Evolutionary conservation across 176 grass and related monocot species (phyloP).

Genomic region (Puccinellia tenuiflora): DNA sequence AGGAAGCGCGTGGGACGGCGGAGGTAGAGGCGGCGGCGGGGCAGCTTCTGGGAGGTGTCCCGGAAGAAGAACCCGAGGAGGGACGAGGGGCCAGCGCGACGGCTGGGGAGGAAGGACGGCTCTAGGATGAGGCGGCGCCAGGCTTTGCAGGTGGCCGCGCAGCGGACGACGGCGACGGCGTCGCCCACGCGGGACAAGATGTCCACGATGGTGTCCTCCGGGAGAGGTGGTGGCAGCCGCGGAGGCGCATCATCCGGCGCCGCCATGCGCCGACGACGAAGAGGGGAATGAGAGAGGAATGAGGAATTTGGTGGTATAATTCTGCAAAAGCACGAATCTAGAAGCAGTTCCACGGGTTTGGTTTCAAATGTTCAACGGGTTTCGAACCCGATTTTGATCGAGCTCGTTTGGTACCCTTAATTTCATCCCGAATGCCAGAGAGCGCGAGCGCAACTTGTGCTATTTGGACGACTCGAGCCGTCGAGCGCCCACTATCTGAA

Average conservation of each 20-base stretch:
- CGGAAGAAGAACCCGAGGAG: conserved; percentile 24
- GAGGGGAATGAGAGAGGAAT: neutral
- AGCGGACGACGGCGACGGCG: conserved; percentile 9
- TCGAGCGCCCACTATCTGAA: too few species aligned
- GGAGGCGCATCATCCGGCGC: neutral
- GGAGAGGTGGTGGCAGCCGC: neutral
- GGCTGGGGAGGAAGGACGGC: conserved; percentile 3
- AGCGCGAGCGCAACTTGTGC: too few species aligned
- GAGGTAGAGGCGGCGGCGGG: conserved; percentile 20
- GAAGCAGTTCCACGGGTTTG: too few species aligned
- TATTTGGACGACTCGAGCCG: too few species aligned
- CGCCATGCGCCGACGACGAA: neutral
- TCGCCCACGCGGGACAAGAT: conserved; percentile 7
- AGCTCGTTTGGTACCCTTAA: too few species aligned
- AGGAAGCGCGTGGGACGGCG: conserved; percentile 25
- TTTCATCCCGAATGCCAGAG: too few species aligned
- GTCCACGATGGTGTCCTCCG: conserved; percentile 2
- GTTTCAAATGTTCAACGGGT: too few species aligned
- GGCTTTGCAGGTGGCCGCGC: conserved; percentile 27
- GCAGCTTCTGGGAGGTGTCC: conserved; percentile 13
- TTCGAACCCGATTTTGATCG: too few species aligned
- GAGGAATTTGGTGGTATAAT: too few species aligned
- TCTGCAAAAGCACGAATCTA: too few species aligned
- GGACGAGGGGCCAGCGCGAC: neutral
- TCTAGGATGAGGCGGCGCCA: conserved; percentile 23